Evolutionary conservation across 345 rosid genomes (phyloP), one percentile per base, ranked within the genome.

Genomic region (Cardamine resedifolia): DNA sequence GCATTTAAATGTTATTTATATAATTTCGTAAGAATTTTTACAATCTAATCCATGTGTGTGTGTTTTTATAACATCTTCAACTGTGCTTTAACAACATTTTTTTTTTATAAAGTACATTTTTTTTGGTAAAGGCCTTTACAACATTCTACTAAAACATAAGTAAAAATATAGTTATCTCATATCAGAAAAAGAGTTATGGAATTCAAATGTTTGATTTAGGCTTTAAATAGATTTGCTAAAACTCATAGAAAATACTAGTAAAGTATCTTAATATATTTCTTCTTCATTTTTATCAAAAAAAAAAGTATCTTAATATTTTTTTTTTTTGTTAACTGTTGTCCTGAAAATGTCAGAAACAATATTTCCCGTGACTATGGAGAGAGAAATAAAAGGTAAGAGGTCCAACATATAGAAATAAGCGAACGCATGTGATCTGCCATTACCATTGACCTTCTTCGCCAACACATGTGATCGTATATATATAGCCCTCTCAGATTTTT

Each of bases 391-490:
- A 51, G 14, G 44, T 21, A 24, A 68, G 68, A 67, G 36, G 30
- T 60, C 49, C 53, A 76, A 56, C 48, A 63, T 76, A 27, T 64
- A 28, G 76, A 70, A 58, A 64, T 70, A 57, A 70, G 76, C 57
- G 24, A 70, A 28, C 70, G 71, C 80, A 77, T 71, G 76, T 77
- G 80, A 30, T 77, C 76, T 77, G 75, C 67, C 76, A 57, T 58
- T n/a, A 3, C 39, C 76, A 49, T 71, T 71, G 76, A 58, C 76
- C 80, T 77, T 64, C 58, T 44, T 69, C 55, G 66, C 34, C 18
- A 36, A 47, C 59, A 55, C 79, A 75, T 75, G 79, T 68, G 79
- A 45, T 45, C 18, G 45, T 50, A 14, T 39, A 18, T 30, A 27
- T n/a, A n/a, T n/a, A n/a, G n/a, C 11, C 65, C 47, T 58, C 39